A percentile compares a stretch with the other conserved stretches of the same genome.
Evolutionary conservation across 345 rosid genomes (phyloP).

Genomic region (Barbarea vulgaris): DNA sequence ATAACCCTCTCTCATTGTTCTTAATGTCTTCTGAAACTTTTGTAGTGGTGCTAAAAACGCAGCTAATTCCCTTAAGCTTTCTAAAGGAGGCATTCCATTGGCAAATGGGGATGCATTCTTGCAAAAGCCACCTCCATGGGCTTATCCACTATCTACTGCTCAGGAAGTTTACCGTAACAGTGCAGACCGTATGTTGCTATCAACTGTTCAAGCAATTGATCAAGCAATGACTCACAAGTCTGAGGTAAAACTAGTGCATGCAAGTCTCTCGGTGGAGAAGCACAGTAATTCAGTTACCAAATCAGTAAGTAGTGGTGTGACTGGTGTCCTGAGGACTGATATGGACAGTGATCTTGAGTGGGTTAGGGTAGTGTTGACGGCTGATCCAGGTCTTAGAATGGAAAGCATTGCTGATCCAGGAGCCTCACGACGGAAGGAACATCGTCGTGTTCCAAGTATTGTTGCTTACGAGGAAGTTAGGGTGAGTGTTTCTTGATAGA

Average conservation of each 20-base stretch:
- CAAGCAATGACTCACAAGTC: conserved; percentile 92
- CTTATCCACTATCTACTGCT: conserved; percentile 91
- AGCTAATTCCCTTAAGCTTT: conserved; percentile 73
- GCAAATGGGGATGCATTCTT: conserved; percentile 96
- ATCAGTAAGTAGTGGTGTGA: conserved; percentile 1
- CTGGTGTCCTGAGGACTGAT: conserved; percentile 31
- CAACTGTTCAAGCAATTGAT: conserved; percentile 98
- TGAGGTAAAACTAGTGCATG: conserved; percentile 70
- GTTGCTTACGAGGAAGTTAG: conserved; percentile 96
- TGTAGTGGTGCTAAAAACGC: conserved; percentile 67
- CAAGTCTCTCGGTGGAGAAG: conserved; percentile 66
- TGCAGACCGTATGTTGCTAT: conserved; percentile 87
- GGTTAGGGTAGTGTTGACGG: conserved; percentile 87
- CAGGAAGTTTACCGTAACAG: conserved; percentile 96
- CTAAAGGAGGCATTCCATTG: conserved; percentile 93
- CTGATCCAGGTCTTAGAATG: conserved; percentile 79
- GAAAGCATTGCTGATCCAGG: conserved; percentile 66
- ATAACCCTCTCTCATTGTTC: conserved; percentile 15
- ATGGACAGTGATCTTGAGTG: conserved; percentile 67
- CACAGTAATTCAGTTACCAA: conserved; percentile 12
- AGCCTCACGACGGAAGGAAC: conserved; percentile 70
- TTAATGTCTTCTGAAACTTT: conserved; percentile 33
- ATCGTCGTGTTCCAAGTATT: conserved; percentile 98
- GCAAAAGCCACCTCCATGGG: conserved; percentile 99
- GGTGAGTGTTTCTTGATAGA: conserved; percentile 51